Conservation (phyloP, 2,329 filamentous ascomycete genomes). For the Teratosphaeria zuluensis region DNA sequence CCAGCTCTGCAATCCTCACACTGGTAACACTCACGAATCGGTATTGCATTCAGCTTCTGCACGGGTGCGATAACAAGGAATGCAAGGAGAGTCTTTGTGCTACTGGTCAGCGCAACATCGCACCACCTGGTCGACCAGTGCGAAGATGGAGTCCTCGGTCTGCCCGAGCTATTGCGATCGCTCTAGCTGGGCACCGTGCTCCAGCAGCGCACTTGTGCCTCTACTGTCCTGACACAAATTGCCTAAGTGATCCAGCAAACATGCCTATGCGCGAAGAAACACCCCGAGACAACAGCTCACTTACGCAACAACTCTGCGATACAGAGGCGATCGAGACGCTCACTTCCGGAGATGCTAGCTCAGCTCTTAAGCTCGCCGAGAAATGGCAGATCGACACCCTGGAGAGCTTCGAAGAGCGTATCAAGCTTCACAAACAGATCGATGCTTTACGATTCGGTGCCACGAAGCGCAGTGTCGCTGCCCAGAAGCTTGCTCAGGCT, state of each 20-base stretch:
- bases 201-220: constrained; percentile 58
- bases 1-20: background rate
- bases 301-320: constrained; percentile 46
- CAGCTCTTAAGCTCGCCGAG: background rate
- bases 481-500: background rate
- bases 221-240: background rate
- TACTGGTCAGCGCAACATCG: constrained; percentile 57
- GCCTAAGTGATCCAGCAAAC: background rate
- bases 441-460: background rate
- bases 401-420: background rate
- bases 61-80: constrained; percentile 58
- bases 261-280: constrained; percentile 15
- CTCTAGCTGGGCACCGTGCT: constrained; percentile 66
- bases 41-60: constrained; percentile 59
- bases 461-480: background rate
- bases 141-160: constrained; percentile 70
- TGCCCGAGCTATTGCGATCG: constrained; percentile 67
- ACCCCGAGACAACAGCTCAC: constrained; percentile 47
- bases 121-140: constrained; percentile 50
- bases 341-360: background rate
- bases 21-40: constrained; percentile 2
- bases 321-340: constrained; percentile 5
- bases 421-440: background rate
- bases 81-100: constrained; percentile 70
- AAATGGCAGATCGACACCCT: background rate